Evolutionary conservation across 1,284 basidiomycete genomes (phyloP), one percentile per base, ranked within the genome.

Genomic region (Leccinum fallax): DNA sequence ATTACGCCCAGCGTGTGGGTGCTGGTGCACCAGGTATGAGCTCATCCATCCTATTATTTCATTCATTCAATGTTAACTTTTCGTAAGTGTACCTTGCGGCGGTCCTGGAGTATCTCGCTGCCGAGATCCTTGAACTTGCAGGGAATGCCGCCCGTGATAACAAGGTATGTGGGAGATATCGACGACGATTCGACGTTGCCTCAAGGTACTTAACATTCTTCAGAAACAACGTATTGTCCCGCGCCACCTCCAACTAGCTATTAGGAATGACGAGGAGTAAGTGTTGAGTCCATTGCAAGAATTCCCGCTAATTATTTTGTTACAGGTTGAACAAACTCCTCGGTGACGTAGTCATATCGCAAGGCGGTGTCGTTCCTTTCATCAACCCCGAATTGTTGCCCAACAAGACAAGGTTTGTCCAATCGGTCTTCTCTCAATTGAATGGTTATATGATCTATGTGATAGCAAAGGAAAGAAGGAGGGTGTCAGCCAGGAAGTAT

Each of bases 171-270:
- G 30, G 8, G 4, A 4, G 11, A 3, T 19, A 38, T 57, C n/a
- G 15, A 21, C 5, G 8, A 6, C 34, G 34, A 34, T 34, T 34
- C 34, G 13, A 48, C 11, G 6, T 48, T 16, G 30, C 11, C 10
- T 46, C 10, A 5, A 28, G 24, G 1, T 1, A 1, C 38, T 64
- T 28, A 57, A 36, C 7, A 7, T 10, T 21, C 0, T 26, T 55
- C 21, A 76, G 83, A 89, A 94, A 83, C 90, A 92, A 73, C 93
- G 93, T 88, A 95, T 95, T 75, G 91, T 94, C 16, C 94, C 94
- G 63, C 87, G 94, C 75, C 93, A 95, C 79, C 77, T 95, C 62
- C 93, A 95, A 76, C 89, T 95, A 65, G 94, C 93, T 68, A 94
- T 96, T 78, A 85, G 93, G 67, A 93, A 93, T 77, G 92, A 93